Base-by-base conservation (phyloP, 2,329 filamentous ascomycete genomes). In the Alternaria postmessia region DNA sequence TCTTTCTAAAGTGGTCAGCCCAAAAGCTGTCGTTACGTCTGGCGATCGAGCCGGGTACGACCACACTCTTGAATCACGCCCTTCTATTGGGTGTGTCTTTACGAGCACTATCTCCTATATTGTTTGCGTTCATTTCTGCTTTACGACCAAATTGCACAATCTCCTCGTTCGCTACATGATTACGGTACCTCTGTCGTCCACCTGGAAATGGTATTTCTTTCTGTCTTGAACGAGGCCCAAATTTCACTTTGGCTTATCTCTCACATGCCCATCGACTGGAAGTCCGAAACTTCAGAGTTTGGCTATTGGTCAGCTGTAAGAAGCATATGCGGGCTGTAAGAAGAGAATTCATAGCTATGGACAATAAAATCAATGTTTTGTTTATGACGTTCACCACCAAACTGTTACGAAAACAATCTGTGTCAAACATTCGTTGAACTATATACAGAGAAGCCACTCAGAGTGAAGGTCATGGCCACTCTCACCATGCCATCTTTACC, bases 21-120 rank as follows among this genome's bases (percentile, higher is more conserved):
- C 43, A 26, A 34, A 24, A 56, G 47, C 54, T 43, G 58, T 57
- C 48, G 48, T 54, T 43, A 57, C 53, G n/a, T 46, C 42, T 47
- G 22, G 48, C 54, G 54, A 48, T 42, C 41, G 38, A 34, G 41
- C 41, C 30, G 22, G 41, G 53, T n/a, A 47, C 47, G 22, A 42
- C 47, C 22, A 38, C 12, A 36, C 39, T 48, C 26, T 44, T 53
- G 26, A 4, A 34, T 5, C 5, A 38, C 22, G 11, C 39, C 20
- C 22, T 53, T 1, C 38, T 28, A 43, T 28, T 44, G 24, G 30
- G 20, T 38, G 20, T 24, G 20, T 49, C 11, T 51, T 24, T 4
- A 16, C 41, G 44, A 30, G 28, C 41, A 49, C 46, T 34, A 24
- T 36, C 49, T 46, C 32, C 30, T 32, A 14, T 22, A 39, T 30